Evolutionary conservation across 164 flowering plant genomes (phyloP), one percentile per base, ranked within the genome.

Genomic region (Litsea cubeba): DNA sequence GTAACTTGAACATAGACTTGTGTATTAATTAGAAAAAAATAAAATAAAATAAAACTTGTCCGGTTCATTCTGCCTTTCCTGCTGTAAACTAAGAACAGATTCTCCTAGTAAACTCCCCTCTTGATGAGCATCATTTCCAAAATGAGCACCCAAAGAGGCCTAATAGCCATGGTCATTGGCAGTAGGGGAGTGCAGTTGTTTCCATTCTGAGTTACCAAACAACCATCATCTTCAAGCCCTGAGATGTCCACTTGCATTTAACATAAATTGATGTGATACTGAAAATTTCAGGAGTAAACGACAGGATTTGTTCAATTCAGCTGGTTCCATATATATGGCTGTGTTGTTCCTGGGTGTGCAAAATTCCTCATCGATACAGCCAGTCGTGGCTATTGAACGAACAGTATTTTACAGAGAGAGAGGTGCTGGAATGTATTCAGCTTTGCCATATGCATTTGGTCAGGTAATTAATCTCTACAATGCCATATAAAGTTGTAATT

Each of bases 391-490:
- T 71, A 81, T 91, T 10, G 99, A 95, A 81, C 85, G 98, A 87
- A 90, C 83, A 78, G 99, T 95, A 75, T 95, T 98, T 12, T 95
- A 95, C 72, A 79, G 99, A 78, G 98, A 95, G 81, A 84, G 98
- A 83, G 98, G 94, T 23, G 99, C 99, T 2, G 98, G 99, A 73
- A 84, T 91, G 91, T 95, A 93, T 76, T 90, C 99, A 25, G 97
- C 98, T 74, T 78, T 95, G 24, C 88, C 99, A 71, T 95, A 92
- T 81, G 99, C 97, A 72, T 88, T 93, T 76, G 95, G 97, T 69
- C 99, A 95, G 95, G 99, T 95, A 12, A 64, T 20, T 32, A 14
- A 73, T 58, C 24, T 49, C 51, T 6, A 14, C 60, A 50, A 3
- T 70, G 32, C 50, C 58, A n/a, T n/a, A 22, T 14, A 50, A 40